Evolutionary conservation across 768 basidiomycete genomes (phyloP).

Genomic region (Kwoniella newhampshirensis): DNA sequence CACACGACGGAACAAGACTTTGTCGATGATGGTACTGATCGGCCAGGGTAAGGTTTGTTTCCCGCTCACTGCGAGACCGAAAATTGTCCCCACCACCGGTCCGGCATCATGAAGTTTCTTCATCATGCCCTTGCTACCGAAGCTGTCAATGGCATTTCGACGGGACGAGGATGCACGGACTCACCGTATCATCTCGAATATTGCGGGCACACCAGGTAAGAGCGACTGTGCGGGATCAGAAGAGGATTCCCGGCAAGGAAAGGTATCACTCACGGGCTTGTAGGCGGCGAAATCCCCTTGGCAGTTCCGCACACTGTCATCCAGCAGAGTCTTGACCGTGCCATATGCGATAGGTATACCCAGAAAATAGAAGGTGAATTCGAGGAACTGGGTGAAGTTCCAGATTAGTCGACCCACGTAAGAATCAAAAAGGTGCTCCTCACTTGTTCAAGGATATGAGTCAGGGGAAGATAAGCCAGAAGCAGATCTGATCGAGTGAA

Average conservation of each 20-base stretch:
- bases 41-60: slow-evolving; percentile 50
- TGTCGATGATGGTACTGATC: slow-evolving; percentile 39
- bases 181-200: slow-evolving; percentile 41
- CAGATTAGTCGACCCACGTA: slow-evolving; percentile 61
- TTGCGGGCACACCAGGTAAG: slow-evolving; percentile 50
- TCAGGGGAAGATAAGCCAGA: slow-evolving; percentile 42
- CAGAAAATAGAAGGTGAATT: slow-evolving; percentile 47
- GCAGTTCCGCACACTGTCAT: slow-evolving; percentile 51
- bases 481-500: slow-evolving; percentile 29
- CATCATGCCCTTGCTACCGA: slow-evolving; percentile 47
- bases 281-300: slow-evolving; percentile 48
- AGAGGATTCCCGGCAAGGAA: slow-evolving; percentile 8
- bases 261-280: slow-evolving; percentile 31
- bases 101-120: slow-evolving; percentile 49
- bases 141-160: background rate
- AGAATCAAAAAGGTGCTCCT: too few relatives aligned
- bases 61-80: slow-evolving; percentile 42
- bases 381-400: slow-evolving; percentile 40
- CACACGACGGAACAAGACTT: slow-evolving; percentile 47
- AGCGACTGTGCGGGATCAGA: slow-evolving; percentile 24
- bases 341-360: slow-evolving; percentile 48
- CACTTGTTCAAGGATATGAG: slow-evolving; percentile 51
- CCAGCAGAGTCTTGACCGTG: slow-evolving; percentile 51
- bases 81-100: slow-evolving; percentile 37
- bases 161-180: too few relatives aligned